Conservation (phyloP, 352 stramenopile species). For the Pythium aristosporum region DNA sequence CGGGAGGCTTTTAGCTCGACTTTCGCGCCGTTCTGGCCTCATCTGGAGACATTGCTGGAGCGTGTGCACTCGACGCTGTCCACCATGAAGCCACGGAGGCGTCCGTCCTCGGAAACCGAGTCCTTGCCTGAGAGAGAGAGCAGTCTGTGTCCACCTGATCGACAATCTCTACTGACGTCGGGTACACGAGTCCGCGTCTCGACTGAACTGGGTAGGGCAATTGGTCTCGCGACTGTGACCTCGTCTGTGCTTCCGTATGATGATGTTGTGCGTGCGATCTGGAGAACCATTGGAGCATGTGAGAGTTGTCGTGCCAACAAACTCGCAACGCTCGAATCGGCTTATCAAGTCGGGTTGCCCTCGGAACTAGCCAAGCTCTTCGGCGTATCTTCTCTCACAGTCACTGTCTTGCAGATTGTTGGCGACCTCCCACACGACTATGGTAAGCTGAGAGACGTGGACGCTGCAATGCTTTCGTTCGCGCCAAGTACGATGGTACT, state of each 20-base stretch:
- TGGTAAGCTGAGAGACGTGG: slow-evolving; percentile 1
- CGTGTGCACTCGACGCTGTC: slow-evolving; percentile 20
- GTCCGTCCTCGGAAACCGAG: background rate
- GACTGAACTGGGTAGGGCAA: slow-evolving; percentile 3
- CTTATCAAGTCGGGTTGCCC: slow-evolving; percentile 16
- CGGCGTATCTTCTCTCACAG: slow-evolving; percentile 1
- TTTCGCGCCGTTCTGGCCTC: slow-evolving; percentile 23
- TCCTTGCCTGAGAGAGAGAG: background rate
- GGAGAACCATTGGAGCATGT: slow-evolving; percentile 13
- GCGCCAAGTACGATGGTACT: slow-evolving; percentile 26
- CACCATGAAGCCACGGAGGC: background rate
- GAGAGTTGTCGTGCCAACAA: slow-evolving; percentile 8
- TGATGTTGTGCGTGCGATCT: slow-evolving; percentile 19
- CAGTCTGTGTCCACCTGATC: background rate
- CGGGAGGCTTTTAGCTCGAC: slow-evolving; percentile 17
- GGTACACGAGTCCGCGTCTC: slow-evolving; percentile 7
- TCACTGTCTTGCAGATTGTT: background rate
- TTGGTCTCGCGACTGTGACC: background rate
- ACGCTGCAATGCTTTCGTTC: slow-evolving; percentile 22
- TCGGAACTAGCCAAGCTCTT: slow-evolving; percentile 25
- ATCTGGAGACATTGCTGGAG: slow-evolving; percentile 22
- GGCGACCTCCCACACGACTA: slow-evolving; percentile 6
- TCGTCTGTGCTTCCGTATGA: background rate
- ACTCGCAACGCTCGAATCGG: background rate
- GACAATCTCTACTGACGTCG: background rate